Evolutionary conservation across 1,284 basidiomycete genomes (phyloP), one percentile per base, ranked within the genome.

Genomic region (Cutaneotrichosporon cavernicola): DNA sequence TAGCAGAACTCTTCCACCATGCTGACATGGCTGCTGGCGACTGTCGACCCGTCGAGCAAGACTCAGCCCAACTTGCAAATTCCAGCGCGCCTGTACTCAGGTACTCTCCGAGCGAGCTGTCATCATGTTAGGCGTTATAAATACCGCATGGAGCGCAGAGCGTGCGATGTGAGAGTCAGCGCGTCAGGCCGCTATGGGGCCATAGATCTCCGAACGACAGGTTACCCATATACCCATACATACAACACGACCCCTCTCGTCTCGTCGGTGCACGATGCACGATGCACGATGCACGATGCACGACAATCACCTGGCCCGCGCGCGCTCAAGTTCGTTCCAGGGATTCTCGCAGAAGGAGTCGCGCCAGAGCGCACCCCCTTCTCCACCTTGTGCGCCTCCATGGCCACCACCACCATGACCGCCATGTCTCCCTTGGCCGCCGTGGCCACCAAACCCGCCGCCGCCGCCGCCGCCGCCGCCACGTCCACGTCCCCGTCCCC

Each of bases 291-390:
- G 6, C 10, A 14, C 40, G 40, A 43, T 43, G 40, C 40, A 18
- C 18, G 43, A 46, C 43, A 46, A 46, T 46, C 43, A 46, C 43
- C 43, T 18, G 18, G 43, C 26, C 51, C 36, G 36, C 38, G 9
- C 53, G n/a, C 34, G 32, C 53, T 56, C 36, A 13, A 76, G 60
- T 6, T 66, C 61, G 61, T 62, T 62, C 76, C 76, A 77, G 13
- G 76, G 76, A 60, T 77, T 74, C 58, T 77, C 70, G 57, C 71
- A 70, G 61, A 73, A 75, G 62, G 73, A 73, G 40, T 72, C 70
- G 43, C 73, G 70, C 65, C 70, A 76, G 60, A 70, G 73, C 7
- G 72, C 72, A 43, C 56, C 30, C 18, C 52, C 62, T 16, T 36
- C 40, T 16, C 31, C 21, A 7, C 49, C 61, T 11, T 55, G 62